Evolutionary conservation across 1,284 basidiomycete genomes (phyloP).

Genomic region (Cryptococcus maquisensis): DNA sequence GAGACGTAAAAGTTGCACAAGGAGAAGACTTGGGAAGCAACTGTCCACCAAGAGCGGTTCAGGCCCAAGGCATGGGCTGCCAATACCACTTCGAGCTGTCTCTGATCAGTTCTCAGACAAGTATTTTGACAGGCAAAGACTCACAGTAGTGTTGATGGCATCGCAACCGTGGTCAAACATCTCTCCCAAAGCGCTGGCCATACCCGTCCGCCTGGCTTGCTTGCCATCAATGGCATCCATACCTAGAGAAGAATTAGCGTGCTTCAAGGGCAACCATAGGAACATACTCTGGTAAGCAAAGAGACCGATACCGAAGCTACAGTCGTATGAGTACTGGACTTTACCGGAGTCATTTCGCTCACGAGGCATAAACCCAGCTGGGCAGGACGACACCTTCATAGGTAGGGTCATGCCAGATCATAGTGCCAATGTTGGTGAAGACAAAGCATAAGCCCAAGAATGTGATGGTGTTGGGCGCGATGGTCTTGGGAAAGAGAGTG

Average conservation of each 20-base stretch:
- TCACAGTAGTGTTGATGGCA: conserved; percentile 88
- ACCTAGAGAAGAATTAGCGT: conserved; percentile 11
- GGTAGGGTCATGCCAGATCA: conserved; percentile 74
- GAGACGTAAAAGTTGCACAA: conserved; percentile 88
- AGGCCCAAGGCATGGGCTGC: conserved; percentile 81
- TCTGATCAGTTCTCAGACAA: neutral
- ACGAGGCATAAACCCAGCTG: conserved; percentile 82
- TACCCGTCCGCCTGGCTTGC: conserved; percentile 89
- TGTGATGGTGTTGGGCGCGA: conserved; percentile 91
- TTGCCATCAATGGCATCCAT: conserved; percentile 62
- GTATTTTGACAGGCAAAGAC: conserved; percentile 18
- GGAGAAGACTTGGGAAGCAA: conserved; percentile 77
- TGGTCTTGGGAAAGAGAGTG: conserved; percentile 74
- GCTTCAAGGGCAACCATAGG: conserved; percentile 27
- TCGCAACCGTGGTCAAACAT: conserved; percentile 89
- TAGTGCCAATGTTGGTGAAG: conserved; percentile 73
- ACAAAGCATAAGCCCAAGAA: conserved; percentile 78
- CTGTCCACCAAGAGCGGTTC: conserved; percentile 93
- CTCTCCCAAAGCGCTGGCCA: conserved; percentile 88
- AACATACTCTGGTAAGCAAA: conserved; percentile 91
- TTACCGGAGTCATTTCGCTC: conserved; percentile 33
- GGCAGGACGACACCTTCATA: conserved; percentile 67
- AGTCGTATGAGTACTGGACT: neutral
- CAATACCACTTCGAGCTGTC: conserved; percentile 76
- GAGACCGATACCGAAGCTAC: conserved; percentile 80